Evolutionary conservation across 2,329 filamentous ascomycete genomes (phyloP), one percentile per base, ranked within the genome.

Genomic region (Penicillium sp.): DNA sequence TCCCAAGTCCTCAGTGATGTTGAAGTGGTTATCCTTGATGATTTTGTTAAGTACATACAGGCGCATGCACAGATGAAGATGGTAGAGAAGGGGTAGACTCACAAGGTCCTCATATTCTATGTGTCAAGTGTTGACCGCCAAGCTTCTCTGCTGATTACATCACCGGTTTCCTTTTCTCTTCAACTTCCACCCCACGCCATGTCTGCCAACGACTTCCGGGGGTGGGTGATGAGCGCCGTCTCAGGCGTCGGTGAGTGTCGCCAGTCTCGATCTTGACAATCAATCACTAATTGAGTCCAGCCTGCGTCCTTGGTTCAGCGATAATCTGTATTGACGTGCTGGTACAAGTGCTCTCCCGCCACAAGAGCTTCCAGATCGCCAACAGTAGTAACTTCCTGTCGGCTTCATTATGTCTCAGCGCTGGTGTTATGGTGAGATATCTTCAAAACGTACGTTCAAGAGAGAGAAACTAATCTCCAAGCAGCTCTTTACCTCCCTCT

Each of bases 341-440:
- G 46, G 76, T 95, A 41, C 84, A 84, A 49, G 77, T 80, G 43
- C 75, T 95, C 41, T 87, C 89, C 3, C 81, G 86, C 44, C 83
- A 86, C 70, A 82, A 78, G 61, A 78, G 84, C 65, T 99, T 97
- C 69, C 82, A 83, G 60, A 95, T 99, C 58, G 83, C 95, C 65
- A 87, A 95, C 55, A 96, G 88, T 72, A 92, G 88, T 74, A 77
- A 77, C 18, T 99, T 99, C 67, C 78, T 96, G 4, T 91, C 91
- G 0, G 83, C 84, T 18, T 96, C 92, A 0, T 73, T 97, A 53
- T 95, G 91, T 70, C 73, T 99, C 56, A 96, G 90, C 67, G 95
- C 95, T 59, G 92, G 93, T 36, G 91, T 97, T 38, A 95, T 99
- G 90, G 91, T 95, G 70, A 57, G 81, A 38, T 16, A n/a, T 27